These are phyloP conservation scores for Rhodomyrtus tomentosa DNA, from an alignment of 345 rosid genomes.

Conservation along the genomic window DNA sequence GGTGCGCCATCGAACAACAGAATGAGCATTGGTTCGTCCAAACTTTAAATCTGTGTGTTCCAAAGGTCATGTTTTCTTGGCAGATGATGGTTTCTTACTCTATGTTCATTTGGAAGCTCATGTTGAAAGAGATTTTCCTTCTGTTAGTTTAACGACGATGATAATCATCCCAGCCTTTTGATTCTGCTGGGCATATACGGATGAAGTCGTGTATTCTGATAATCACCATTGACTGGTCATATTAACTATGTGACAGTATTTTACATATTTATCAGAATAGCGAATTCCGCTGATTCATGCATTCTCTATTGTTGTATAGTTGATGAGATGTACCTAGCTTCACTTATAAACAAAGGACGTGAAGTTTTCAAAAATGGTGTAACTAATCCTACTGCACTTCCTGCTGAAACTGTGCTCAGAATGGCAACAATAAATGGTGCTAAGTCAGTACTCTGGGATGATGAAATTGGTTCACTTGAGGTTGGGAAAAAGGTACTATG, in stretches of 20 bases:
- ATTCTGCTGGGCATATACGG: neutral
- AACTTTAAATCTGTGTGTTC: neutral
- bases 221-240: neutral
- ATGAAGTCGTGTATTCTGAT: neutral
- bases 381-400: conserved; percentile 54
- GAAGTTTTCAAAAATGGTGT: conserved; percentile 30
- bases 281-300: neutral
- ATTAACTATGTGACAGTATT: neutral
- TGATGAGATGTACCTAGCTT: conserved; percentile 69
- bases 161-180: neutral
- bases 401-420: conserved; percentile 49
- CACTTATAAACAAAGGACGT: conserved; percentile 55
- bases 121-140: neutral
- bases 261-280: neutral
- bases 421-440: conserved; percentile 64
- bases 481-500: conserved; percentile 42
- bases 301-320: conserved; percentile 17
- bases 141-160: neutral
- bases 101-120: neutral
- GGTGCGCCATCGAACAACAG: conserved; percentile 78
- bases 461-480: conserved; percentile 67
- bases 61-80: neutral
- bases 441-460: conserved; percentile 57
- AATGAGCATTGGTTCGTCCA: conserved; percentile 60
- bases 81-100: neutral